A percentile compares a stretch with the other conserved stretches of the same genome.
phyloP scores from a whole-genome alignment of 2,329 filamentous ascomycete genomes.

The Teratosphaeriaceae sp. region DNA sequence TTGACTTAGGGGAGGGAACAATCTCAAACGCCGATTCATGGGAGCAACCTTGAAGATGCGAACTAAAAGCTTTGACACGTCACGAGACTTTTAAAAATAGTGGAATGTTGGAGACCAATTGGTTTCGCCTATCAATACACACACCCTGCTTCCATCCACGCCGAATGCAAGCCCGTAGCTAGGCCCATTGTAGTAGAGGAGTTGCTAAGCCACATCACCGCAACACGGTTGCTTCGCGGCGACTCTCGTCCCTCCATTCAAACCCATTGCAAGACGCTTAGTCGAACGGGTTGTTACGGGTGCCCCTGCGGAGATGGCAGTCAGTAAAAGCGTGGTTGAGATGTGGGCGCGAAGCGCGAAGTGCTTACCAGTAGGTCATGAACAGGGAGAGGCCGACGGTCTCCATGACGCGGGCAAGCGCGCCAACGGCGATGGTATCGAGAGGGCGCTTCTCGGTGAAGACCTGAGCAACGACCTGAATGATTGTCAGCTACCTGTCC shows the following conservation, averaged over 20 bases:
- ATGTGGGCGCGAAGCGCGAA: neutral
- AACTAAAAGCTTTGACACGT: too few species aligned
- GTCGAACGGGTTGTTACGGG: constrained; percentile 85
- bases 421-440: constrained; percentile 81
- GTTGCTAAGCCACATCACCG: neutral
- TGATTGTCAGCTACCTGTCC: constrained; percentile 12
- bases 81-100: too few species aligned
- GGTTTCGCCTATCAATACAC: constrained; percentile 8
- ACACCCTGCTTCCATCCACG: constrained; percentile 1
- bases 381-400: constrained; percentile 87
- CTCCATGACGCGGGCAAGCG: constrained; percentile 80
- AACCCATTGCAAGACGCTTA: neutral
- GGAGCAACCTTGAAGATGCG: too few species aligned
- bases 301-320: constrained; percentile 47
- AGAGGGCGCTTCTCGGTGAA: constrained; percentile 86
- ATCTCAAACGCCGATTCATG: neutral
- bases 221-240: neutral
- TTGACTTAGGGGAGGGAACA: neutral
- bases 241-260: neutral
- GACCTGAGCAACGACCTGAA: constrained; percentile 76
- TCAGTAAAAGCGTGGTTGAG: neutral
- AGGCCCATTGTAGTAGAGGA: constrained; percentile 6
- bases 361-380: constrained; percentile 75
- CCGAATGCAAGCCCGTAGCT: constrained; percentile 8
- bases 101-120: neutral